Conservation (phyloP, 805 yeast species). For the Tetrapisispora iriomotensis region DNA sequence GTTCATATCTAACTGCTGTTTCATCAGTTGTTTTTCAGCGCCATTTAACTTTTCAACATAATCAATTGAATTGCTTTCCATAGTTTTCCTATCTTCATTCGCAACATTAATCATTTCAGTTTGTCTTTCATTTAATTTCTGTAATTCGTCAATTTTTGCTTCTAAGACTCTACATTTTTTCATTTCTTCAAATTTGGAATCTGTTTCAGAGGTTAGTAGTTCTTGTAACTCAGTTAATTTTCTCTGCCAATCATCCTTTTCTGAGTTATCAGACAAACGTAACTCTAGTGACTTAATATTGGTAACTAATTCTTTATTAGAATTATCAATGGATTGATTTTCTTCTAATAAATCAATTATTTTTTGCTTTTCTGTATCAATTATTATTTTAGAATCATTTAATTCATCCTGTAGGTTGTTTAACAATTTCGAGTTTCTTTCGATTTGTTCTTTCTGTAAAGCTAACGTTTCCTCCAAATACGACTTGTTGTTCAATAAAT, state of each 20-base stretch:
- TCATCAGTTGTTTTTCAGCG: constrained; percentile 37
- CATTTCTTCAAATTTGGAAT: constrained; percentile 41
- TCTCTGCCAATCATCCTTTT: constrained; percentile 47
- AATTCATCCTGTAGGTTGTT: constrained; percentile 28
- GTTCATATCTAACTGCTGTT: constrained; percentile 34
- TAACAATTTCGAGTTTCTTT: constrained; percentile 30
- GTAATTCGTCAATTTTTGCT: constrained; percentile 44
- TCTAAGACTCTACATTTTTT: constrained; percentile 42
- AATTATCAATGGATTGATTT: constrained; percentile 50
- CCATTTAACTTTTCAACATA: constrained; percentile 36
- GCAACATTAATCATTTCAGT: constrained; percentile 40
- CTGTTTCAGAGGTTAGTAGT: constrained; percentile 39
- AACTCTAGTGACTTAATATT: constrained; percentile 40
- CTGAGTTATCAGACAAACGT: constrained; percentile 40
- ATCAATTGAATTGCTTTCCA: constrained; percentile 41
- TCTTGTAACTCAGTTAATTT: constrained; percentile 46
- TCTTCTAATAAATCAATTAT: constrained; percentile 54
- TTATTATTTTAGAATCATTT: constrained; percentile 23
- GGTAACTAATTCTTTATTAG: constrained; percentile 40
- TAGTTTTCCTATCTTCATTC: constrained; percentile 48
- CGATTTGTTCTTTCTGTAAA: constrained; percentile 25
- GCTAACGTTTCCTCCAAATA: constrained; percentile 24
- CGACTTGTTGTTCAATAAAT: constrained; percentile 12
- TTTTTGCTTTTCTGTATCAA: constrained; percentile 40
- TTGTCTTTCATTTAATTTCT: constrained; percentile 43